Conservation (phyloP, 2,329 filamentous ascomycete species). For the Alternaria sp. region DNA sequence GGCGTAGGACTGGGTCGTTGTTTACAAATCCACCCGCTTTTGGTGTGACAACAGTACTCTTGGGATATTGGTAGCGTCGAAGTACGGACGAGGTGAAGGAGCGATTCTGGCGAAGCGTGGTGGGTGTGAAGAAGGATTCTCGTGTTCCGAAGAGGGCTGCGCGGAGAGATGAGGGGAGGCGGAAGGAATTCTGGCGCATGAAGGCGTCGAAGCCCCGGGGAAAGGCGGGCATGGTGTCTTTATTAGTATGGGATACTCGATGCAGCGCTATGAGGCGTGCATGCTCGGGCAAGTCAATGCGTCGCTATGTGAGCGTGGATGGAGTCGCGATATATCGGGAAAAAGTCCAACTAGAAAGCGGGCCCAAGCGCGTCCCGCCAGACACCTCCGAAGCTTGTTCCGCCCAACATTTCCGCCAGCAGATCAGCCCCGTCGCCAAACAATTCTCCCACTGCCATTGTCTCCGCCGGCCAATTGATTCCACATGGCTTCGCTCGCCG, state of each 20-base stretch:
- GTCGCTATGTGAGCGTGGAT: neutral
- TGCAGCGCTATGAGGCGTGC: neutral
- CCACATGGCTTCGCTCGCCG: constrained; percentile 72
- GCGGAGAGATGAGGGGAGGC: constrained; percentile 46
- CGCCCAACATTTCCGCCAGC: constrained; percentile 48
- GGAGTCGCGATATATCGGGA: constrained; percentile 4
- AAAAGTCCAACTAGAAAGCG: constrained; percentile 26
- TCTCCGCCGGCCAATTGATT: constrained; percentile 34
- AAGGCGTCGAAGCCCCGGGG: constrained; percentile 42
- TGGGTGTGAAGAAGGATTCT: constrained; percentile 31
- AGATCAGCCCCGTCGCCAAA: constrained; percentile 23
- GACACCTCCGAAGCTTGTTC: constrained; percentile 35
- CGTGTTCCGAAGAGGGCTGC: constrained; percentile 39
- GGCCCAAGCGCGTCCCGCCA: constrained; percentile 26
- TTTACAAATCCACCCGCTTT: constrained; percentile 28
- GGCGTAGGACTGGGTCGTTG: constrained; percentile 46
- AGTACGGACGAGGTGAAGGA: constrained; percentile 37
- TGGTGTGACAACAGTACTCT: constrained; percentile 7
- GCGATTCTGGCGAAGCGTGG: constrained; percentile 22
- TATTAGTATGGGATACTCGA: neutral
- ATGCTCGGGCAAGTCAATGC: constrained; percentile 1
- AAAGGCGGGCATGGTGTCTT: constrained; percentile 41
- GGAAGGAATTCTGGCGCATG: constrained; percentile 38
- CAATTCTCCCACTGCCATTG: constrained; percentile 21
- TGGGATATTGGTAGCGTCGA: constrained; percentile 35